Evolutionary conservation across 257 asterid species (phyloP).

Genomic region (Paraleonurus japonicus): DNA sequence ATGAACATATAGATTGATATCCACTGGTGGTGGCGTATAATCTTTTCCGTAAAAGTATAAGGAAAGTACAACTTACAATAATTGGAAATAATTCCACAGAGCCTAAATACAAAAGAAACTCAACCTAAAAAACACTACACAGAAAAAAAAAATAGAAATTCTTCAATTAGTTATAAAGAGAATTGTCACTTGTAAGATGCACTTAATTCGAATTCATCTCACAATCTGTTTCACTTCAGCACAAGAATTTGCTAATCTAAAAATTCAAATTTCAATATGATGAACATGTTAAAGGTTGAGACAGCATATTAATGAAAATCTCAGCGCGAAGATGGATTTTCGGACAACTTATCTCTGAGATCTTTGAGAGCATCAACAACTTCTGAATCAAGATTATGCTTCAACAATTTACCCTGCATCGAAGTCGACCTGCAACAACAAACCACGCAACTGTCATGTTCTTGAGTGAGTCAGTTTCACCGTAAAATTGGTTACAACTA

Average conservation of each 20-base stretch:
- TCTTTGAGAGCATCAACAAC: slow-evolving; percentile 90
- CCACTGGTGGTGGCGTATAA: no score
- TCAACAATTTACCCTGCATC: slow-evolving; percentile 88
- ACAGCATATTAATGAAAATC: background rate
- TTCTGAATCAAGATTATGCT: slow-evolving; percentile 87
- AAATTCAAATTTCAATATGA: background rate
- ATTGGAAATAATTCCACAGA: background rate
- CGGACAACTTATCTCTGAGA: slow-evolving; percentile 75
- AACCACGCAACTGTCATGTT: no score
- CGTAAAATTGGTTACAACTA: no score
- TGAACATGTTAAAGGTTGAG: background rate
- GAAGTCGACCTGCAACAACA: slow-evolving; percentile 84
- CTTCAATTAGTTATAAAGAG: background rate
- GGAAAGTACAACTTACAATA: background rate
- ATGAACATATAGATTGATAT: no score
- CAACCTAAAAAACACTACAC: background rate
- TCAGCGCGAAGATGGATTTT: slow-evolving; percentile 33
- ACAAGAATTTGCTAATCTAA: background rate
- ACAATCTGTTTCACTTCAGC: background rate
- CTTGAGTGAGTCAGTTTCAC: no score
- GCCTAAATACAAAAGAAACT: background rate
- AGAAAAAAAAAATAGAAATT: no score
- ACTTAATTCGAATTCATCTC: background rate
- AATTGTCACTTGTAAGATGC: background rate
- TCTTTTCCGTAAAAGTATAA: no score